phyloP scores from a whole-genome alignment of 73 alveolate genomes.

The Stentor roeselii region DNA sequence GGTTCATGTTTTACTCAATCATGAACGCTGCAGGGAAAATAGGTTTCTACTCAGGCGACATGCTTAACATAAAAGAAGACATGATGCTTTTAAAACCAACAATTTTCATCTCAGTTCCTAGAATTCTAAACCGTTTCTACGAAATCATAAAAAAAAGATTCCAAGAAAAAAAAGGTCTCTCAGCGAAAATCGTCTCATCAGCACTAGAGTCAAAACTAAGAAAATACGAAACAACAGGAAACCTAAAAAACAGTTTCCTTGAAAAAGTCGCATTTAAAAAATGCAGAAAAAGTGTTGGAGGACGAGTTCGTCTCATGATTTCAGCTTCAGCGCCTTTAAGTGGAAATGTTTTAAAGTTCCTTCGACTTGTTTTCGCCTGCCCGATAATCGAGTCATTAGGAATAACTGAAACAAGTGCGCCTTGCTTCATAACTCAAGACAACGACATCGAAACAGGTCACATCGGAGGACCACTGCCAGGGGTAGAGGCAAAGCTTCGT shows the following conservation, averaged over 20 bases:
- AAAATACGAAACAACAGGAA: constrained; percentile 47
- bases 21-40: constrained; percentile 57
- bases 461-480: constrained; percentile 86
- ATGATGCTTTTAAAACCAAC: constrained; percentile 89
- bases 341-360: constrained; percentile 71
- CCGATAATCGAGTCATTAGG: constrained; percentile 91
- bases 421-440: constrained; percentile 46
- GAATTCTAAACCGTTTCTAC: constrained; percentile 87
- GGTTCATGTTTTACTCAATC: constrained; percentile 51
- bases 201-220: constrained; percentile 69
- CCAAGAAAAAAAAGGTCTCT: constrained; percentile 54
- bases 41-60: constrained; percentile 80
- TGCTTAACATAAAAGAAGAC: constrained; percentile 65
- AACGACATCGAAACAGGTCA: constrained; percentile 72
- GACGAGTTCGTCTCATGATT: constrained; percentile 73
- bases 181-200: constrained; percentile 53
- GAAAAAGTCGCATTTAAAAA: constrained; percentile 76
- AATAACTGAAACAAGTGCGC: constrained; percentile 93
- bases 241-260: constrained; percentile 59
- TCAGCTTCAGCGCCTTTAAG: constrained; percentile 95
- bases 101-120: constrained; percentile 93
- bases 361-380: constrained; percentile 63
- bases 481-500: constrained; percentile 76
- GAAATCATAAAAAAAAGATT: constrained; percentile 71
- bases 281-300: constrained; percentile 78